These are phyloP conservation scores for Mentha longifolia DNA, from an alignment of 257 asterid species.

Conservation along the genomic window DNA sequence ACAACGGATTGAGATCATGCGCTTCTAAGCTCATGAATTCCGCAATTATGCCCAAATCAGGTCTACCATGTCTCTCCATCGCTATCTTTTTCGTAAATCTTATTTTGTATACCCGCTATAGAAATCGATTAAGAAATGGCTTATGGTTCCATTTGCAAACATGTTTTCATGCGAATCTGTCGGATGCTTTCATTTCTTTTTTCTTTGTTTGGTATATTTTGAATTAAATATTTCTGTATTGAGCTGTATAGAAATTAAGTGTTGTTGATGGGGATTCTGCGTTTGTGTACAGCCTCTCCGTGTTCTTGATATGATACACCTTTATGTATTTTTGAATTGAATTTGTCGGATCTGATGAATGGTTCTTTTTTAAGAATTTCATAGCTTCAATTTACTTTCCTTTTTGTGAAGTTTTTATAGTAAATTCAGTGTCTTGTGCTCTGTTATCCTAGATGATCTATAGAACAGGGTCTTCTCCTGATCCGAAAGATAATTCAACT, in stretches of 20 bases:
- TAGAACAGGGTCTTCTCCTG: not conserved
- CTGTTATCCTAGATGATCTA: not conserved
- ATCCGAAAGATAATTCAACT: not conserved
- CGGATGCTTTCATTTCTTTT: not conserved
- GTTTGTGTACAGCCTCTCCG: not conserved
- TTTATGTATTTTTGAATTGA: not conserved
- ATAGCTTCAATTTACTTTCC: not conserved
- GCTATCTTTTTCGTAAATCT: not conserved
- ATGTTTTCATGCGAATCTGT: not conserved
- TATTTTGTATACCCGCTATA: not conserved
- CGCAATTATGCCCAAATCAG: conserved; percentile 52
- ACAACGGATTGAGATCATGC: conserved; percentile 52
- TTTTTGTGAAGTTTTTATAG: not conserved
- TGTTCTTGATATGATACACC: not conserved
- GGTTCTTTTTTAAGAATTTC: not conserved
- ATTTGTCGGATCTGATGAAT: not conserved
- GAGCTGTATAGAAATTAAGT: not conserved
- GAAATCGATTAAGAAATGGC: not conserved
- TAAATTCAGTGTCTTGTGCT: not conserved
- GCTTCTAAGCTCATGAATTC: conserved; percentile 61
- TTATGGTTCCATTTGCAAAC: not conserved
- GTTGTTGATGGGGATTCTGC: not conserved
- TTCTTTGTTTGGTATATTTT: not conserved
- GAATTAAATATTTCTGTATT: not conserved
- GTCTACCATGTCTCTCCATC: conserved; percentile 30